A percentile compares a stretch with the other conserved stretches of the same genome.
These are phyloP conservation scores for Platanthera guangdongensis DNA, from an alignment of 106 monocot species.

Conservation along the genomic window DNA sequence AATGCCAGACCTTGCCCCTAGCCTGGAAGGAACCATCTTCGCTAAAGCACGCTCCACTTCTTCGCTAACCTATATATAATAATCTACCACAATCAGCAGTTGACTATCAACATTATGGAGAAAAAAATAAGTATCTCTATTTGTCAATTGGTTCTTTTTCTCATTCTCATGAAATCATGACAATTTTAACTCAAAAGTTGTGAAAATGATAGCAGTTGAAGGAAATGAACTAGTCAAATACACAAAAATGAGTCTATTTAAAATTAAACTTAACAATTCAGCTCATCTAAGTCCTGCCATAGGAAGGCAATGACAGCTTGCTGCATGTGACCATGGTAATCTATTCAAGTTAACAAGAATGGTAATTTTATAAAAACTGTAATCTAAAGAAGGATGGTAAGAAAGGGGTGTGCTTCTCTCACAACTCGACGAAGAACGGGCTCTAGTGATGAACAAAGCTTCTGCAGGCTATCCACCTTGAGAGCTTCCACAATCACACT, in stretches of 20 bases:
- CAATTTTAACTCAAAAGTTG: too few relatives aligned
- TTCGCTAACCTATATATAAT: conserved; percentile 48
- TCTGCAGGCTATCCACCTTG: conserved; percentile 52
- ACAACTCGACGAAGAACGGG: conserved; percentile 61
- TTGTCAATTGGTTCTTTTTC: too few relatives aligned
- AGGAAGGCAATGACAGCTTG: too few relatives aligned
- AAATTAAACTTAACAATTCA: too few relatives aligned
- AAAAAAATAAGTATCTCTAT: neutral
- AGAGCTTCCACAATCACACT: conserved; percentile 53
- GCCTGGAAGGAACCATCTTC: conserved; percentile 38
- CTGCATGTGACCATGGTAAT: neutral
- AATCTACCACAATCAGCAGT: neutral
- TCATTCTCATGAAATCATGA: too few relatives aligned
- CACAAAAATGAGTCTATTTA: too few relatives aligned
- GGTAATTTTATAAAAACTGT: neutral
- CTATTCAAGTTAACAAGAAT: neutral
- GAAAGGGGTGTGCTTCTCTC: conserved; percentile 11
- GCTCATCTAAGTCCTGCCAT: too few relatives aligned
- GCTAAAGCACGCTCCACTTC: conserved; percentile 69
- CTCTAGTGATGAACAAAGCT: conserved; percentile 56
- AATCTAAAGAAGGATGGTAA: neutral
- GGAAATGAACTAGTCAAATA: too few relatives aligned
- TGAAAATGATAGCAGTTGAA: too few relatives aligned
- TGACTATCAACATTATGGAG: neutral
- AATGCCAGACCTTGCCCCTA: conserved; percentile 35